A percentile compares a stretch with the other conserved stretches of the same genome.
These are phyloP conservation scores for Artemisia tridentata DNA, from an alignment of 129 eudicot species.

Conservation along the genomic window DNA sequence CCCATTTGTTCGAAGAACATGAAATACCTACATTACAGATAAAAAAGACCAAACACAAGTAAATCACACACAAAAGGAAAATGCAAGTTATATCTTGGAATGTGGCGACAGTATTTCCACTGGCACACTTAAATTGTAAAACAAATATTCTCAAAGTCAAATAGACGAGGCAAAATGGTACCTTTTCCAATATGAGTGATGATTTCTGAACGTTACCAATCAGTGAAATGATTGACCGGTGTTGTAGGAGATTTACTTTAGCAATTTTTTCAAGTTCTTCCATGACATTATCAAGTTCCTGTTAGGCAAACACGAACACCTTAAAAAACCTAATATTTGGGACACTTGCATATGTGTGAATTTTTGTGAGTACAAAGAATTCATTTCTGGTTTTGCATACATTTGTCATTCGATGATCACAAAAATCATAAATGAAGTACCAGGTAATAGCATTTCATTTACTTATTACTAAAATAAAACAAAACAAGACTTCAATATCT, in stretches of 20 bases:
- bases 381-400: slow-evolving; percentile 9
- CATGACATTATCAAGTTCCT: slow-evolving; percentile 95
- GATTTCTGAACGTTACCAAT: slow-evolving; percentile 98
- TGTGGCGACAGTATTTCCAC: background rate
- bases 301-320: slow-evolving; percentile 18
- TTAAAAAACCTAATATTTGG: slow-evolving; percentile 1
- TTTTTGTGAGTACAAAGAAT: background rate
- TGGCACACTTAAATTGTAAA: background rate
- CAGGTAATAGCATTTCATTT: background rate
- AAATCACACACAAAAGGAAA: slow-evolving; percentile 4
- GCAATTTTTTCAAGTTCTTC: slow-evolving; percentile 96
- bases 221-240: slow-evolving; percentile 88
- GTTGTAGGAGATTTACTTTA: slow-evolving; percentile 80
- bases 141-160: background rate
- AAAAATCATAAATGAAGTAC: background rate
- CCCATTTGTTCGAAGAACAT: slow-evolving; percentile 66
- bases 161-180: slow-evolving; percentile 19
- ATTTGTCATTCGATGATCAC: background rate
- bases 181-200: slow-evolving; percentile 90
- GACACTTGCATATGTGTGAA: background rate
- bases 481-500: slow-evolving; percentile 11
- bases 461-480: background rate
- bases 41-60: slow-evolving; percentile 1
- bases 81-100: background rate
- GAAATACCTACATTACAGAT: slow-evolving; percentile 57